phyloP scores from a whole-genome alignment of 768 basidiomycete genomes.

The Mycena indigotica region DNA sequence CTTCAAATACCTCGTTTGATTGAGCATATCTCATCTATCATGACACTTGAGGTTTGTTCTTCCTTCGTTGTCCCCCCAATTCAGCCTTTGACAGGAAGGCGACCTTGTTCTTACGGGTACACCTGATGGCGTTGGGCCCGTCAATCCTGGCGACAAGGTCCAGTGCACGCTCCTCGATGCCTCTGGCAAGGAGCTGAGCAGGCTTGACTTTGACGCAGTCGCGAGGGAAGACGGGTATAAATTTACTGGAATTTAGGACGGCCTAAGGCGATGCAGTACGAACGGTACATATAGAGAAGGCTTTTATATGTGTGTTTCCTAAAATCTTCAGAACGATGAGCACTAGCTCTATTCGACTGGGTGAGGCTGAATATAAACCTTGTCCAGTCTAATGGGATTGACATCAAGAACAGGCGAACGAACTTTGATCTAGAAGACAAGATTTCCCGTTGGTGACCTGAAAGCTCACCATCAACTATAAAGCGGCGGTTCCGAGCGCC shows the following conservation, averaged over 20 bases:
- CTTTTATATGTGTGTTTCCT: no score
- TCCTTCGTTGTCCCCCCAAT: background rate
- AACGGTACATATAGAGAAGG: no score
- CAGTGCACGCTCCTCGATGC: constrained; percentile 68
- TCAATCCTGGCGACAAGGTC: constrained; percentile 76
- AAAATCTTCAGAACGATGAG: no score
- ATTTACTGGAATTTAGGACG: constrained; percentile 27
- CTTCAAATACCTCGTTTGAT: constrained; percentile 88
- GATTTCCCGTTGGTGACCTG: no score
- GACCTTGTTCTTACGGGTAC: constrained; percentile 93
- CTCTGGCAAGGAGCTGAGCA: constrained; percentile 56
- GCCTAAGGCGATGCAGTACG: background rate
- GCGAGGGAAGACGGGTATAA: constrained; percentile 66
- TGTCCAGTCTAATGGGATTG: no score
- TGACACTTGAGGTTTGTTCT: constrained; percentile 83
- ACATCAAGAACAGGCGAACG: no score
- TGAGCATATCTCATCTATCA: constrained; percentile 91
- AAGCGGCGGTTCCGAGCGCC: no score
- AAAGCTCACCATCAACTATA: no score
- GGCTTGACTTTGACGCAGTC: constrained; percentile 65
- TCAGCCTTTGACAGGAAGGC: constrained; percentile 77
- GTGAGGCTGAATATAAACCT: no score
- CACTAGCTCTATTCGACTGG: no score
- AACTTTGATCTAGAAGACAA: no score
- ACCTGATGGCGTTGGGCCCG: constrained; percentile 84